Conservation (phyloP, 179 eudicot species). For the Silene vulgaris region DNA sequence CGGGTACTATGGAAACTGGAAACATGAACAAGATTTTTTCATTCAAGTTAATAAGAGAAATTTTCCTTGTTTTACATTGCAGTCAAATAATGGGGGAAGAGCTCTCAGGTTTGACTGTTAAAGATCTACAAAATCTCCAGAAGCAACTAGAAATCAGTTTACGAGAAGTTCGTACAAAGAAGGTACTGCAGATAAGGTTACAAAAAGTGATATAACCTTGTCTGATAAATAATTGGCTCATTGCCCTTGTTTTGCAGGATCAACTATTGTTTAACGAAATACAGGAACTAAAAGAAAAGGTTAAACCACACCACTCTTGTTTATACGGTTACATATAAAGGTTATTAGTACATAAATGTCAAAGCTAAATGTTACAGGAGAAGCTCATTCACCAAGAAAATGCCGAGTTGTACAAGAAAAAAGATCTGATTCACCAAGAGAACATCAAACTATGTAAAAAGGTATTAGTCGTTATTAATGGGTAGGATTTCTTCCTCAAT, state of each 20-base stretch:
- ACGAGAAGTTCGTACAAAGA: constrained; percentile 38
- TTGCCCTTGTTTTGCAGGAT: constrained; percentile 47
- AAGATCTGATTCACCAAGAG: constrained; percentile 52
- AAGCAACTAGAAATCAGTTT: constrained; percentile 41
- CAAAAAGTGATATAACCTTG: neutral
- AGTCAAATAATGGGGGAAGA: constrained; percentile 49
- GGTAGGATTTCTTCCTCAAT: neutral
- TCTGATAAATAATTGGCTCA: neutral
- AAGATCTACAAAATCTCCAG: constrained; percentile 41
- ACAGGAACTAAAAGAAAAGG: constrained; percentile 69
- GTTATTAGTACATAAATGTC: constrained; percentile 9
- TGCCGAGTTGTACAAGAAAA: constrained; percentile 57
- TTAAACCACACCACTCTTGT: constrained; percentile 11
- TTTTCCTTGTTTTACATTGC: constrained; percentile 14
- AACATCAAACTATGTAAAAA: constrained; percentile 50
- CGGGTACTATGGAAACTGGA: neutral
- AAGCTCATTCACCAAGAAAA: constrained; percentile 67
- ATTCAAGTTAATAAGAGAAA: neutral
- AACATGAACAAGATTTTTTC: neutral
- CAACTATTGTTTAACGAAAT: constrained; percentile 55
- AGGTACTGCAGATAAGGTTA: constrained; percentile 24
- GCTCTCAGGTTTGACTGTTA: constrained; percentile 44
- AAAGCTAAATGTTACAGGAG: constrained; percentile 42
- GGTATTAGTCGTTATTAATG: constrained; percentile 34
- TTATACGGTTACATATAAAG: neutral